A percentile compares a stretch with the other conserved stretches of the same genome.
Conservation (phyloP, 257 asterid species). For the Solanum virginianum region DNA sequence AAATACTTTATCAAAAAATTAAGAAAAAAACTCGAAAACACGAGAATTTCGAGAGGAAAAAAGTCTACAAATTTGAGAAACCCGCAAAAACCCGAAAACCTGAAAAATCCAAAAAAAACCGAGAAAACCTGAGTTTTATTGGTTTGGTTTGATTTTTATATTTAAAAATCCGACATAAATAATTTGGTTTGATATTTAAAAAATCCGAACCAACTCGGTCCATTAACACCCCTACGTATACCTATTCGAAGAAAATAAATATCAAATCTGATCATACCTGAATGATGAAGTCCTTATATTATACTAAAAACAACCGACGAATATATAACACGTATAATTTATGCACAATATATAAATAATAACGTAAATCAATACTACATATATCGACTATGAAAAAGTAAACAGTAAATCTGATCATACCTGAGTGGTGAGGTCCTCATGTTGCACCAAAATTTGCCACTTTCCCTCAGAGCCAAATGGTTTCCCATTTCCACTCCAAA, state of each 20-base stretch:
- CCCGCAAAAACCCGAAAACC: too few species aligned
- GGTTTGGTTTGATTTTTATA: too few species aligned
- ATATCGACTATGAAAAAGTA: background rate
- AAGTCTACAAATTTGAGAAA: too few species aligned
- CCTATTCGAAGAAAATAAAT: background rate
- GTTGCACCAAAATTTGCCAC: constrained; percentile 37
- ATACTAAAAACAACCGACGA: background rate
- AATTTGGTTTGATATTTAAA: too few species aligned
- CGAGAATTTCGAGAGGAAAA: too few species aligned
- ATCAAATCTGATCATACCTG: background rate
- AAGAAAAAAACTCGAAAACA: too few species aligned
- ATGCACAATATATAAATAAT: background rate
- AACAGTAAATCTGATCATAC: background rate
- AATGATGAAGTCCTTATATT: background rate
- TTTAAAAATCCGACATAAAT: too few species aligned
- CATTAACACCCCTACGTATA: too few species aligned
- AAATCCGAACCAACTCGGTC: too few species aligned
- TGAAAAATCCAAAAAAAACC: too few species aligned
- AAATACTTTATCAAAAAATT: too few species aligned
- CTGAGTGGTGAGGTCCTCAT: constrained; percentile 9
- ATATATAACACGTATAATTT: background rate
- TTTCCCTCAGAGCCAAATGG: constrained; percentile 55
- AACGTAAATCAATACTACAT: background rate
- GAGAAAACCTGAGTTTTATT: too few species aligned
- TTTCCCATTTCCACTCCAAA: constrained; percentile 45